Percentiles rank a stretch among this genome's conserved stretches.
These are phyloP conservation scores for Luzula sylvatica DNA, from an alignment of 176 grass and related monocot species.

Conservation along the genomic window DNA sequence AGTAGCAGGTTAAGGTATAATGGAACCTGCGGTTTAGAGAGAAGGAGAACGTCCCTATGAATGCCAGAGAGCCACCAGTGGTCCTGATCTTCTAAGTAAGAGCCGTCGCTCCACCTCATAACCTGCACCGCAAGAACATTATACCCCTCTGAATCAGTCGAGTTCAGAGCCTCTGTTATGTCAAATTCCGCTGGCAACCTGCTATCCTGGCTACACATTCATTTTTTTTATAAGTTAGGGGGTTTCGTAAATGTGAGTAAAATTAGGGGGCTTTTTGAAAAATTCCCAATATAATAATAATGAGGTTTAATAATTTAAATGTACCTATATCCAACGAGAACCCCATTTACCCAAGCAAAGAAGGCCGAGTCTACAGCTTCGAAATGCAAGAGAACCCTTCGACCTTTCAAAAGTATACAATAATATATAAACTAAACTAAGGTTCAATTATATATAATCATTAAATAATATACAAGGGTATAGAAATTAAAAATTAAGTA, in stretches of 20 bases:
- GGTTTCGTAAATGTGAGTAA: not conserved
- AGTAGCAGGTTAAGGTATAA: not conserved
- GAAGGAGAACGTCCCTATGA: constrained; percentile 81
- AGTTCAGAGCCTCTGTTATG: constrained; percentile 75
- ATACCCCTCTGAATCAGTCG: constrained; percentile 50
- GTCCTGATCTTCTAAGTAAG: constrained; percentile 98
- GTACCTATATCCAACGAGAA: constrained; percentile 84
- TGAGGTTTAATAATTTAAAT: not conserved
- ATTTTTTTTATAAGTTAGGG: not conserved
- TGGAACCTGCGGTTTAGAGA: constrained; percentile 88
- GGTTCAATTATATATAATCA: too few species aligned
- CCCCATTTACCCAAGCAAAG: constrained; percentile 89
- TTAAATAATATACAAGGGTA: constrained; percentile 13
- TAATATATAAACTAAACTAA: too few species aligned
- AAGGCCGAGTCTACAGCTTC: constrained; percentile 93
- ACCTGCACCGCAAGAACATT: constrained; percentile 96
- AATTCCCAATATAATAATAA: constrained; percentile 3
- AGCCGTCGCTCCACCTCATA: constrained; percentile 96
- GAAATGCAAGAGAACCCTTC: constrained; percentile 87
- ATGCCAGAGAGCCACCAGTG: constrained; percentile 98
- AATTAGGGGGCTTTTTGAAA: not conserved
- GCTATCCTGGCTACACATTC: constrained; percentile 76
- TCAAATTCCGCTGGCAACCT: constrained; percentile 97
- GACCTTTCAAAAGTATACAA: constrained; percentile 38
- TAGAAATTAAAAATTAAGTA: not conserved